Percentiles rank a stretch among this genome's conserved stretches.
phyloP scores from a whole-genome alignment of 495 filamentous ascomycete species.

The Lentithecium fluviatile region DNA sequence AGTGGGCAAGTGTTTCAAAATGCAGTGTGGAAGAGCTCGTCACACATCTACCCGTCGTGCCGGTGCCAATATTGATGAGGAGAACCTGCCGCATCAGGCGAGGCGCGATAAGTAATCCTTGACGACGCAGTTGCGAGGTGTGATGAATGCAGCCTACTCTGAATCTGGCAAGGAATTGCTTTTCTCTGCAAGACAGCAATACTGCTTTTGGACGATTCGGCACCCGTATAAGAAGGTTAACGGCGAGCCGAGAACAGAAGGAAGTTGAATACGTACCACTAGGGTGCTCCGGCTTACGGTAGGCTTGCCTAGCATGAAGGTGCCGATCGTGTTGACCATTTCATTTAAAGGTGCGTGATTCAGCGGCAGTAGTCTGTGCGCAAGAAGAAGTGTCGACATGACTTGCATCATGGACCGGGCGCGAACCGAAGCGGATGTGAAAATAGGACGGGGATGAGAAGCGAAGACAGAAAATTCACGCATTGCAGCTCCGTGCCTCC shows the following conservation, averaged over 20 bases:
- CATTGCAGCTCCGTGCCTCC: too few species aligned
- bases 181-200: slow-evolving; percentile 13
- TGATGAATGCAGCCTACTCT: slow-evolving; percentile 20
- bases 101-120: not conserved
- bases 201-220: slow-evolving; percentile 12
- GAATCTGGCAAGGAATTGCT: slow-evolving; percentile 15
- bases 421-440: too few species aligned
- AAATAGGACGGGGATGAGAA: too few species aligned
- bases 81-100: not conserved
- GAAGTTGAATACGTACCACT: not conserved
- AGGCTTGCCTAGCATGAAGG: too few species aligned
- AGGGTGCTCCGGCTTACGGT: too few species aligned
- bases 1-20: slow-evolving; percentile 31
- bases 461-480: too few species aligned
- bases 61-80: slow-evolving; percentile 3
- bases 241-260: not conserved
- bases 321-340: too few species aligned
- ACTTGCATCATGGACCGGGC: too few species aligned
- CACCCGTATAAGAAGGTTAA: not conserved
- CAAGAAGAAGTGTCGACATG: too few species aligned
- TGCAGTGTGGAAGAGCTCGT: slow-evolving; percentile 16
- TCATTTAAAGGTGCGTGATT: too few species aligned
- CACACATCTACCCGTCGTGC: slow-evolving; percentile 15
- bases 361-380: too few species aligned
- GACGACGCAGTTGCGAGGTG: slow-evolving; percentile 13